Base-by-base conservation (phyloP, 2,329 filamentous ascomycete genomes). In the Alternaria conjuncta region DNA sequence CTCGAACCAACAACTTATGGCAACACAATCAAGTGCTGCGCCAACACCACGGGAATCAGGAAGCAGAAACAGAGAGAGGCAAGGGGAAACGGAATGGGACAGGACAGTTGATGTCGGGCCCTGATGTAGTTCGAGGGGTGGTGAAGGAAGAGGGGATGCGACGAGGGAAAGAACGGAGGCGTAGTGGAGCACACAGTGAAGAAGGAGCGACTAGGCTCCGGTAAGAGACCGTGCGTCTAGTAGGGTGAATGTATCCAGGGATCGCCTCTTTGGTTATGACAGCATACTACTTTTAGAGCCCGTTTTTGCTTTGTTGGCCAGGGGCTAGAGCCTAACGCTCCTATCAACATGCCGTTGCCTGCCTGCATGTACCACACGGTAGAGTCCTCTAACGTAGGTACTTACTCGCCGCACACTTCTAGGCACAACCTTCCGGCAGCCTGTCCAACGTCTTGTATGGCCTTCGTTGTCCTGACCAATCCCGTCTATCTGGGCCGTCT, bases 241-340 rank as follows among this genome's bases (percentile, higher is more conserved):
- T 64, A 71, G 66, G 67, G 74, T 77, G 75, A 78, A 78, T 74
- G 74, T 74, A 67, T 73, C 70, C 74, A 76, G 73, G 74, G 74
- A 77, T 76, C 60, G 50, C 66, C 65, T 49, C 67, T 66, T 60
- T 65, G 67, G 61, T 50, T 63, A 77, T 75, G 76, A 77, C 73
- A 72, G 64, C 74, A 77, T 74, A 66, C 75, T 77, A 77, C 71
- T 74, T 75, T 75, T 76, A 73, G 73, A 71, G 65, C 65, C 63
- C 60, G 64, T 66, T 65, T 63, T 66, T 69, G 66, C 66, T 66
- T 63, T 65, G 63, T 63, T 63, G 67, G 68, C 64, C 67, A 70
- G 69, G 71, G 71, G 71, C 68, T 68, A 64, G 67, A 65, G 53
- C 57, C 61, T 66, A 59, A 36, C 60, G 45, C 60, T 60, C 61